Base-by-base conservation (phyloP, 257 asterid species). In the Solanum etuberosum region DNA sequence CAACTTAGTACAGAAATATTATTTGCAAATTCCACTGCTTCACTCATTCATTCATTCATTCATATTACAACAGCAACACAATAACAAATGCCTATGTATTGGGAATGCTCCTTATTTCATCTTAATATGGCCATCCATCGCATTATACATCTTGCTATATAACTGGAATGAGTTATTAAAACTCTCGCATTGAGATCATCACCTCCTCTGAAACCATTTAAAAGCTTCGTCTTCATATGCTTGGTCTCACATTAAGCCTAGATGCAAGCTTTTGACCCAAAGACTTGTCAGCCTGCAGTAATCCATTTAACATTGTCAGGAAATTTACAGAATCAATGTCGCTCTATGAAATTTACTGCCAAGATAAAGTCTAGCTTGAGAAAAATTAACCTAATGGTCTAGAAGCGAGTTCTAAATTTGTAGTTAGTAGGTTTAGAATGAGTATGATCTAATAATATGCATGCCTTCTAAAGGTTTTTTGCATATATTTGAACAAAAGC, bases 201-300 rank as follows among this genome's bases (percentile, higher is more conserved):
- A 78, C 40, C 83, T 72, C n/a, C 27, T 29, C 20, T 3, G 54
- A 70, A 57, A 10, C 61, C 31, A 82, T 57, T 13, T 70, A 18
- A 46, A 80, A 51, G 87, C 23, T 57, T 29, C 37, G 7, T 32
- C 84, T 67, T 88, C 87, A 90, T 27, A 90, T 86, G 86, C 85
- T 86, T 76, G 91, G 91, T 81, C 88, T 90, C 59, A 90, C 86
- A 63, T 86, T 88, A 70, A 90, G 89, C 78, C 84, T 89, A 88
- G 91, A 87, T 27, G 91, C 90, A 8, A 90, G 89, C 80, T 82
- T 90, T 88, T 90, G 91, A 81, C 90, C 91, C 42, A 90, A 86
- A 23, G 88, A 88, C 46, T 85, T 85, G 91, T 88, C 90, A 65
- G 90, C 85, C 91, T 90, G 87, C 83, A 81, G 85, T 48, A 81